Base-by-base conservation (phyloP, 306 rosid species). In the Gynostemma pentaphyllum region DNA sequence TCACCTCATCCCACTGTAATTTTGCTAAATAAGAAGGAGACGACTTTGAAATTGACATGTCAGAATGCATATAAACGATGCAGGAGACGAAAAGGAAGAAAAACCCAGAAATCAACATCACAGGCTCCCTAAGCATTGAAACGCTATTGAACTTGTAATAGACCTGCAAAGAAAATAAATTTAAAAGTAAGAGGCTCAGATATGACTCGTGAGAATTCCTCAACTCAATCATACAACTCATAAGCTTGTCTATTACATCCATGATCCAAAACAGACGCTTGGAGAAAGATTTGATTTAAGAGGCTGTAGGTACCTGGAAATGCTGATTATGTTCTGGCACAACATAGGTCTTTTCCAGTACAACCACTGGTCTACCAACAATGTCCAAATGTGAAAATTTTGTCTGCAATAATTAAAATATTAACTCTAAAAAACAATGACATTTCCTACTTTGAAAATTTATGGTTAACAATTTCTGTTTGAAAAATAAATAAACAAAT, bases 1-100 rank as follows among this genome's bases (percentile, higher is more conserved):
- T 69, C 72, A 88, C 99, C 83, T 94, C 97, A 72, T 94, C 99
- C 99, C 97, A 88, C 76, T 88, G 97, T 66, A 86, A 76, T 72
- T 84, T 86, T 36, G 97, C 97, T 80, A 94, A 62, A 80, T 94
- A 94, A 72, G 94, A 78, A 19, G 99, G 82, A 60, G 99, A 94
- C 59, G 94, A 82, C 70, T 94, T 94, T 63, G 99, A 88, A 72
- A 94, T 88, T 65, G 97, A 84, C 80, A 88, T 57, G 75, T 94
- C 99, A 27, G 76, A 92, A 67, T 80, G 97, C 81, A 76, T 70
- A 78, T 84, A 94, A 39, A 83, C 69, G 69, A 86, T 80, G 74
- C 90, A 82, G 27, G 97, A 67, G 73, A 88, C 77, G 61, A 94
- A 94, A 27, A 94, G 80, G 64, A 81, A 67, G 79, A 88, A 84